Evolutionary conservation across 225 moss, liverwort and hornwort genomes (phyloP).

Genomic region (Polytrichum commune): DNA sequence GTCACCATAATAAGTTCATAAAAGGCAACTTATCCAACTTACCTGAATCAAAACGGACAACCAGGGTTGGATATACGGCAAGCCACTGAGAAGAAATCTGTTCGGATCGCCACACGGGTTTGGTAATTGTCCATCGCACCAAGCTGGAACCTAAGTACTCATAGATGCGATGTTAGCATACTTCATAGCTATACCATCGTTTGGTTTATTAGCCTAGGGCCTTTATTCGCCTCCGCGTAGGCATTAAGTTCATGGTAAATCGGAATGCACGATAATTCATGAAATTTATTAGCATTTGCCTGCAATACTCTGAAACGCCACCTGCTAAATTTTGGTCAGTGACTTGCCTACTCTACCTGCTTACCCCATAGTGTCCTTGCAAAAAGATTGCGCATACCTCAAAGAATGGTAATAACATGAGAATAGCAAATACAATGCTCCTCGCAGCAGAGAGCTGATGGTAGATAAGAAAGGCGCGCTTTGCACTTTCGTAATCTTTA

Average conservation of each 20-base stretch:
- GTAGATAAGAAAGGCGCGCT: constrained; percentile 49
- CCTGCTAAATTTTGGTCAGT: too few relatives aligned
- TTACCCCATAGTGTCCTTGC: not conserved
- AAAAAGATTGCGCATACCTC: constrained; percentile 35
- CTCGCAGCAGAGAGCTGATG: constrained; percentile 39
- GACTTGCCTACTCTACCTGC: too few relatives aligned
- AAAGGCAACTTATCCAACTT: not conserved
- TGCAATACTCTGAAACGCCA: too few relatives aligned
- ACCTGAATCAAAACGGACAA: constrained; percentile 55
- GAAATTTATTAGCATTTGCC: too few relatives aligned
- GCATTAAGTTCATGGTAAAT: too few relatives aligned
- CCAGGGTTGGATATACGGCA: constrained; percentile 48
- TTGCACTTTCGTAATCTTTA: constrained; percentile 56
- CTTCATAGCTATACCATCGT: too few relatives aligned
- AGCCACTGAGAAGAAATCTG: constrained; percentile 50
- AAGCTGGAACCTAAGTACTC: constrained; percentile 44
- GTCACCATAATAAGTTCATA: too few relatives aligned
- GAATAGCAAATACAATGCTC: constrained; percentile 31
- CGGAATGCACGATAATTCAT: too few relatives aligned
- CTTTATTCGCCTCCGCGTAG: too few relatives aligned
- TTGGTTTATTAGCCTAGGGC: too few relatives aligned
- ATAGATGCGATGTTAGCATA: too few relatives aligned
- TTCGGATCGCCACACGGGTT: constrained; percentile 49
- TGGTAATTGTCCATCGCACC: constrained; percentile 44
- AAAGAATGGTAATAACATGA: constrained; percentile 61